A percentile compares a stretch with the other conserved stretches of the same genome.
Conservation (phyloP, 2,329 filamentous ascomycete species). For the Acrocalymma vagum region DNA sequence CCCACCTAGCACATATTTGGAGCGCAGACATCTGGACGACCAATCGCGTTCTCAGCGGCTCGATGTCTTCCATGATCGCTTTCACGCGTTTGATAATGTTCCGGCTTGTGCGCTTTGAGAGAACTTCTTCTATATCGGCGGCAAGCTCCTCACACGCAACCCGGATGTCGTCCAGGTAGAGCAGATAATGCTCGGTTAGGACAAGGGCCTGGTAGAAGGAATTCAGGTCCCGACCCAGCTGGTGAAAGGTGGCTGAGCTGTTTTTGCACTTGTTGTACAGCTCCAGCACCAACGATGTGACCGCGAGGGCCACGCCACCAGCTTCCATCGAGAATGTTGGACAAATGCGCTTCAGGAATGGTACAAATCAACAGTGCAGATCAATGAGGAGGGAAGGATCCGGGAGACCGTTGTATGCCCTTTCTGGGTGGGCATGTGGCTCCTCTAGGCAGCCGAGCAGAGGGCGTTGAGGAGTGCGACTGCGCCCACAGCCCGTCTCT, state of each 20-base stretch:
- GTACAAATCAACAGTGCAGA: too few species aligned
- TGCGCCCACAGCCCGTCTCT: too few species aligned
- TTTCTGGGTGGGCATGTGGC: background rate
- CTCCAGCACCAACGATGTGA: conserved; percentile 2
- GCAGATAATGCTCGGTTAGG: conserved; percentile 1
- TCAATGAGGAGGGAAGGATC: background rate
- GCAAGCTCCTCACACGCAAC: conserved; percentile 1
- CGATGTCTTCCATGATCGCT: background rate
- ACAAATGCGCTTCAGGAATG: too few species aligned
- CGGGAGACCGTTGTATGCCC: background rate
- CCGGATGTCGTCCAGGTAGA: background rate
- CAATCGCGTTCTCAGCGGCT: background rate
- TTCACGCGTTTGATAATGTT: background rate
- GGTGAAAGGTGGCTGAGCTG: background rate
- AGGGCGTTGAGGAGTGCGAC: background rate
- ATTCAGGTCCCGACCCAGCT: background rate
- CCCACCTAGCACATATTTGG: background rate
- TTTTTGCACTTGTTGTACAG: conserved; percentile 1
- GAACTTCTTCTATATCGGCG: background rate
- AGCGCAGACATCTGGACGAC: background rate
- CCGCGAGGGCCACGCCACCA: background rate
- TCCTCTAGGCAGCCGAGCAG: background rate
- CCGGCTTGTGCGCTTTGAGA: background rate
- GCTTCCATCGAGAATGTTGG: background rate
- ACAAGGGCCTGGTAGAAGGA: conserved; percentile 2